Conservation (phyloP, 179 eudicot species). For the Sideroxylon spinosum region DNA sequence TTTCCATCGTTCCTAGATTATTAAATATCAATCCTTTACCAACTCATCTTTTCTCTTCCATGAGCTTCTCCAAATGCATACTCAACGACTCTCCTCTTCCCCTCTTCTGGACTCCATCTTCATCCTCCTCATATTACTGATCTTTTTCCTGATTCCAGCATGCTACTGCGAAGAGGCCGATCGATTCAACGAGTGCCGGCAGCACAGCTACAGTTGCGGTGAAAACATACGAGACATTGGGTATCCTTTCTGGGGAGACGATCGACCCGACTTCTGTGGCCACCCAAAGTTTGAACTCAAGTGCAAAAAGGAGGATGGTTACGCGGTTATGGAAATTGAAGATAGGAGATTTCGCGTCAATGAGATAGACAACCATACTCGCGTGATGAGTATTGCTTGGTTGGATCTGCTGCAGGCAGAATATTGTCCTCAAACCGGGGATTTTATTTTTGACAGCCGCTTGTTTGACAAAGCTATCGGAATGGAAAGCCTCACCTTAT, state of each 20-base stretch:
- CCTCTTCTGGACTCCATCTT: background rate
- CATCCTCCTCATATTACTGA: background rate
- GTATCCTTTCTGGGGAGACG: constrained; percentile 39
- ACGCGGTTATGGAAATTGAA: background rate
- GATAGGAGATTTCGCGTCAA: background rate
- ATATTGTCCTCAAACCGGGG: background rate
- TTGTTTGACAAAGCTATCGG: background rate
- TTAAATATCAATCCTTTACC: background rate
- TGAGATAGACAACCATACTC: background rate
- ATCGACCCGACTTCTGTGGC: constrained; percentile 25
- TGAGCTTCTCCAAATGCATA: background rate
- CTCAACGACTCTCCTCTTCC: background rate
- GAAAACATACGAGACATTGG: background rate
- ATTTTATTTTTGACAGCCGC: background rate
- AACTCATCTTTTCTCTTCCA: background rate
- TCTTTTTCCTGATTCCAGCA: background rate
- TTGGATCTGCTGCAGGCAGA: background rate
- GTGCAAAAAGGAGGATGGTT: constrained; percentile 14
- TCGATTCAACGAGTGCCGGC: constrained; percentile 11
- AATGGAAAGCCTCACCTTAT: background rate
- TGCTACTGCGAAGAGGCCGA: constrained; percentile 4
- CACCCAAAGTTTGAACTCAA: constrained; percentile 25
- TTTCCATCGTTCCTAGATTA: too few relatives aligned
- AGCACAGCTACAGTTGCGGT: constrained; percentile 15
- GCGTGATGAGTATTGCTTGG: background rate